A percentile compares a stretch with the other conserved stretches of the same genome.
phyloP scores from a whole-genome alignment of 805 yeast genomes.

The Clavispora santaluciae region DNA sequence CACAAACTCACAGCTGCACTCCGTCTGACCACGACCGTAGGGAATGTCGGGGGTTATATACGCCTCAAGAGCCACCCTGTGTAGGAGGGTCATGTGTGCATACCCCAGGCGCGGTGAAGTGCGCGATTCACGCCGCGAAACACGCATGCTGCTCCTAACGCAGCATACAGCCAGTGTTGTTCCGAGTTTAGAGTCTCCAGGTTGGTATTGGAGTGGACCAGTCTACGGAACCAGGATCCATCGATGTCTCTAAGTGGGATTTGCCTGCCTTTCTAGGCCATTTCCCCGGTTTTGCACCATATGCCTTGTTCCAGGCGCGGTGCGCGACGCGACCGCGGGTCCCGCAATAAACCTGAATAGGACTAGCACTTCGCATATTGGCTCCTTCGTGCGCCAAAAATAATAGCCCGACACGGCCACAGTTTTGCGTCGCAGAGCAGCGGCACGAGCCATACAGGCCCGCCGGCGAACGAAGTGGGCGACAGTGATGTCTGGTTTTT shows the following conservation, averaged over 20 bases:
- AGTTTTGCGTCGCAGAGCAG: too few species aligned
- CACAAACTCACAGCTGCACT: background rate
- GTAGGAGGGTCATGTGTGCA: slow-evolving; percentile 1
- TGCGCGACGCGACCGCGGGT: background rate
- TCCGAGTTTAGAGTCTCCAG: too few species aligned
- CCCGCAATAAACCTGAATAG: background rate
- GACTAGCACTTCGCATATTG: background rate
- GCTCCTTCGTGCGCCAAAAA: background rate
- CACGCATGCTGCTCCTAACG: background rate
- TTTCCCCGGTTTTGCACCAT: background rate
- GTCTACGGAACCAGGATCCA: too few species aligned
- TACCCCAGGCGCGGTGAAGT: background rate
- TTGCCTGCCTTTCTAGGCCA: too few species aligned
- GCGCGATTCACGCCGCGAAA: background rate
- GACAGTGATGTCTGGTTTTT: too few species aligned
- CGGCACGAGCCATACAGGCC: too few species aligned
- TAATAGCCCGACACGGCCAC: too few species aligned
- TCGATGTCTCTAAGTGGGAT: too few species aligned
- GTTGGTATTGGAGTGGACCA: too few species aligned
- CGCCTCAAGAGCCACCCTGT: background rate
- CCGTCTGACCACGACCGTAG: background rate
- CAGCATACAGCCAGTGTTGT: too few species aligned
- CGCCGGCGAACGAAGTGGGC: too few species aligned
- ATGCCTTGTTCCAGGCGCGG: background rate
- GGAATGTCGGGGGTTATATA: background rate